Conservation (phyloP, 2,329 filamentous ascomycete species). For the Xenosphaeropsis pyriputrescens region DNA sequence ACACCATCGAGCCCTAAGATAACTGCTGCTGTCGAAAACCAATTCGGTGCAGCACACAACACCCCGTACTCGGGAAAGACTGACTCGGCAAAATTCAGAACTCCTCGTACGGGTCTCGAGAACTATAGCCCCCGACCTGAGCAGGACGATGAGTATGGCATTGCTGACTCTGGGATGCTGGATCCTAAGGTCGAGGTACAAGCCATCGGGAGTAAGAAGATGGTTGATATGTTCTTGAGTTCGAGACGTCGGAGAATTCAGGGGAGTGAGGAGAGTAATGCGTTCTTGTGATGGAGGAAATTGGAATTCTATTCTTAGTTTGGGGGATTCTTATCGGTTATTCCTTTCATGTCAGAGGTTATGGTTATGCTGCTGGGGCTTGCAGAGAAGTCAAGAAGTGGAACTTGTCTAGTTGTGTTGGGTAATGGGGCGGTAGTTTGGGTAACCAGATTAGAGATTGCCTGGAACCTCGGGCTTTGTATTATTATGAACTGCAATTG, state of each 20-base stretch:
- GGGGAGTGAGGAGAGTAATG: constrained; percentile 21
- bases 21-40: constrained; percentile 13
- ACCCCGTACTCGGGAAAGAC: background rate
- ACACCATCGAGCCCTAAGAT: constrained; percentile 12
- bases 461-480: too few relatives aligned
- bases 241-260: constrained; percentile 28
- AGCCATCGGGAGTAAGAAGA: constrained; percentile 29
- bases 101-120: constrained; percentile 1
- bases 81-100: too few relatives aligned
- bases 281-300: constrained; percentile 15
- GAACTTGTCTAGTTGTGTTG: too few relatives aligned
- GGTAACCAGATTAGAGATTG: too few relatives aligned
- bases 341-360: too few relatives aligned
- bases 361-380: too few relatives aligned
- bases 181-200: constrained; percentile 18
- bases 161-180: constrained; percentile 7
- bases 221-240: constrained; percentile 39
- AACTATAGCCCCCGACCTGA: constrained; percentile 2
- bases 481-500: too few relatives aligned
- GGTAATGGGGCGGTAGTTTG: too few relatives aligned
- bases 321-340: too few relatives aligned
- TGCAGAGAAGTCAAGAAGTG: too few relatives aligned
- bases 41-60: constrained; percentile 13
- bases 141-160: constrained; percentile 8
- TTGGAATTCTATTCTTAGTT: too few relatives aligned